Evolutionary conservation across 2,329 filamentous ascomycete genomes (phyloP).

Genomic region (Alternaria sp.): DNA sequence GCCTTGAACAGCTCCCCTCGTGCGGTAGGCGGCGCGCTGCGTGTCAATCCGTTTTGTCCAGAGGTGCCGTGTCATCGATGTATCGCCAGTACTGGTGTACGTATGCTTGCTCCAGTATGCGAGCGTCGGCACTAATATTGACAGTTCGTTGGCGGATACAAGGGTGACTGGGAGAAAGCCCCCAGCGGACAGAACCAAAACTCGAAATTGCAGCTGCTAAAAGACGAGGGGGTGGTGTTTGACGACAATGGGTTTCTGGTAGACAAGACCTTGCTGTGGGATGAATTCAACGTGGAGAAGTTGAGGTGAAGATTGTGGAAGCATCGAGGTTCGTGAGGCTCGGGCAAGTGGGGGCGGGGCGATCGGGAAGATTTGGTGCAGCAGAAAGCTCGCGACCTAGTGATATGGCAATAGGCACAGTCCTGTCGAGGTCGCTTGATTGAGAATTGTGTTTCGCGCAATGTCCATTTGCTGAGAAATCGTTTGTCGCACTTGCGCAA

Average conservation of each 20-base stretch:
- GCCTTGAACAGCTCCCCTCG: conserved; percentile 75
- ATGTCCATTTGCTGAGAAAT: conserved; percentile 7
- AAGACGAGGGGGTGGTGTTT: conserved; percentile 70
- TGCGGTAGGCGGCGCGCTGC: conserved; percentile 79
- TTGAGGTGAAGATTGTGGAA: conserved; percentile 20
- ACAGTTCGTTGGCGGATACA: conserved; percentile 70
- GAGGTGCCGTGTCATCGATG: conserved; percentile 83
- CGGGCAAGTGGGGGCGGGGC: conserved; percentile 31
- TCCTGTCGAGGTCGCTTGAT: neutral
- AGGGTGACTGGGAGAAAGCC: conserved; percentile 69
- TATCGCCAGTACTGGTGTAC: conserved; percentile 73
- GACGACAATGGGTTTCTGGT: conserved; percentile 67
- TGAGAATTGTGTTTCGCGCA: neutral
- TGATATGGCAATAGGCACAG: neutral
- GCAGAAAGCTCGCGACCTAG: neutral
- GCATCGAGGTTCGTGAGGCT: conserved; percentile 4
- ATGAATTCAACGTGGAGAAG: conserved; percentile 50
- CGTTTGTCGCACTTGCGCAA: neutral
- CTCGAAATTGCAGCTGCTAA: conserved; percentile 70
- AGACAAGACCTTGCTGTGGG: conserved; percentile 57
- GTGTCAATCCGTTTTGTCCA: conserved; percentile 82
- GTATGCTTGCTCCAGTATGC: conserved; percentile 19
- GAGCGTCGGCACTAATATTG: conserved; percentile 5
- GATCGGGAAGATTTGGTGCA: conserved; percentile 19
- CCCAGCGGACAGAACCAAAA: conserved; percentile 69